Percentiles rank a stretch among this genome's conserved stretches.
Evolutionary conservation across 2,329 filamentous ascomycete genomes (phyloP).

Genomic region (Paracamarosporium sp.): DNA sequence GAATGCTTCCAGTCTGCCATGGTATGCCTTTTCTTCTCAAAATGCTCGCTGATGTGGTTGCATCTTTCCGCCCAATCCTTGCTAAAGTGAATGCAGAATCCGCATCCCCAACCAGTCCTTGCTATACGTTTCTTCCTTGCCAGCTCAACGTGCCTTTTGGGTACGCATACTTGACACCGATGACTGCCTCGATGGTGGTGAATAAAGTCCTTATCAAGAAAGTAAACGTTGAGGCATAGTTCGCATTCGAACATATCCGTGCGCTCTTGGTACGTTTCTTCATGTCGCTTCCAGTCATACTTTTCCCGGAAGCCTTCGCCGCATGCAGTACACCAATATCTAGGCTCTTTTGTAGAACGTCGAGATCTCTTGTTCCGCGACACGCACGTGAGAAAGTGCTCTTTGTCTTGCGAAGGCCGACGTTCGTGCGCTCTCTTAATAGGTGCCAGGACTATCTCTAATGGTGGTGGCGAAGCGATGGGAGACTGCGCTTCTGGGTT

Average conservation of each 20-base stretch:
- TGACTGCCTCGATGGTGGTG: constrained; percentile 69
- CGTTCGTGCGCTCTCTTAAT: constrained; percentile 15
- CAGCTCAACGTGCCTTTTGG: constrained; percentile 56
- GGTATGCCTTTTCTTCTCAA: constrained; percentile 59
- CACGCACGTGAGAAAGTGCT: constrained; percentile 38
- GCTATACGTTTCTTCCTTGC: constrained; percentile 20
- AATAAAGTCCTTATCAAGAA: constrained; percentile 70
- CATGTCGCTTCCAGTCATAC: constrained; percentile 72
- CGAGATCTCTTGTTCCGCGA: constrained; percentile 30
- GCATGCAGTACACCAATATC: constrained; percentile 52
- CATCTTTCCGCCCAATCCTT: constrained; percentile 68
- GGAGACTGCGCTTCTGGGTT: constrained; percentile 9
- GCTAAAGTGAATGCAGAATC: constrained; percentile 69
- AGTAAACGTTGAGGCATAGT: constrained; percentile 69
- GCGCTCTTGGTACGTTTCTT: constrained; percentile 71
- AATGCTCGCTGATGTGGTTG: constrained; percentile 70
- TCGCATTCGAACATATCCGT: constrained; percentile 69
- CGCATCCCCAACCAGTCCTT: constrained; percentile 70
- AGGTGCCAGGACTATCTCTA: constrained; percentile 6
- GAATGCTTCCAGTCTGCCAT: constrained; percentile 71
- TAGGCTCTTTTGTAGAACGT: constrained; percentile 26
- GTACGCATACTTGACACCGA: constrained; percentile 65
- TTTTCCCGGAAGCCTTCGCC: constrained; percentile 69
- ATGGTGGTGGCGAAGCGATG: constrained; percentile 4
- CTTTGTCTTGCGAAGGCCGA: constrained; percentile 18